These are phyloP conservation scores for Hyaloscypha finlandica DNA, from an alignment of 495 filamentous ascomycete genomes.

Conservation along the genomic window DNA sequence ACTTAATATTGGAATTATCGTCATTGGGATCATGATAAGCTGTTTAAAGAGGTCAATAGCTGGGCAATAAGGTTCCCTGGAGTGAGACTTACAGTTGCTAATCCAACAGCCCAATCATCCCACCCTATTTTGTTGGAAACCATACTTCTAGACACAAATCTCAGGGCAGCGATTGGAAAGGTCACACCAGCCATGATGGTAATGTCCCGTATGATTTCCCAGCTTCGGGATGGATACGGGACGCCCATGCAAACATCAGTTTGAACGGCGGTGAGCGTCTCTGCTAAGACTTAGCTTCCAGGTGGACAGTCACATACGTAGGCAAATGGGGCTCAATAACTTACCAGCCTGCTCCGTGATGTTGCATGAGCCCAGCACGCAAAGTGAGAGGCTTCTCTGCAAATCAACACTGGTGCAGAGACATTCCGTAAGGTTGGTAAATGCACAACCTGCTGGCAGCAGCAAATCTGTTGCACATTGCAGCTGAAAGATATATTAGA, in stretches of 20 bases:
- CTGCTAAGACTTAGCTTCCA: background rate
- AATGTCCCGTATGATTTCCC: slow-evolving; percentile 10
- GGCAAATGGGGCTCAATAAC: background rate
- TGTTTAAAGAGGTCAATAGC: background rate
- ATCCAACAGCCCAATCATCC: slow-evolving; percentile 18
- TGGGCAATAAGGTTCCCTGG: background rate
- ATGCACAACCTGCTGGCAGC: background rate
- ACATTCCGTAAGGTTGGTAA: background rate
- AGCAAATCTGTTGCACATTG: background rate
- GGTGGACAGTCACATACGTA: background rate
- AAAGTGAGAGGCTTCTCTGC: background rate
- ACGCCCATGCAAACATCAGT: slow-evolving; percentile 14
- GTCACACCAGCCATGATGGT: slow-evolving; percentile 15
- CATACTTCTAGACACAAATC: slow-evolving; percentile 14
- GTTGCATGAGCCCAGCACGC: background rate
- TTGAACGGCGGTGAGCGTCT: slow-evolving; percentile 12
- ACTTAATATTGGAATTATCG: slow-evolving; percentile 18
- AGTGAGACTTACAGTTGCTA: slow-evolving; percentile 8
- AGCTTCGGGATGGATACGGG: slow-evolving; percentile 15
- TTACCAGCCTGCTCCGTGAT: background rate
- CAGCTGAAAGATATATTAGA: background rate
- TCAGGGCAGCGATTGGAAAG: slow-evolving; percentile 10
- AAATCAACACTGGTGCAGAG: background rate
- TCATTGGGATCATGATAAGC: slow-evolving; percentile 12
- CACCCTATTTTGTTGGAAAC: slow-evolving; percentile 15